These are phyloP conservation scores for Osmanthus fragrans DNA, from an alignment of 257 asterid species.

Conservation along the genomic window DNA sequence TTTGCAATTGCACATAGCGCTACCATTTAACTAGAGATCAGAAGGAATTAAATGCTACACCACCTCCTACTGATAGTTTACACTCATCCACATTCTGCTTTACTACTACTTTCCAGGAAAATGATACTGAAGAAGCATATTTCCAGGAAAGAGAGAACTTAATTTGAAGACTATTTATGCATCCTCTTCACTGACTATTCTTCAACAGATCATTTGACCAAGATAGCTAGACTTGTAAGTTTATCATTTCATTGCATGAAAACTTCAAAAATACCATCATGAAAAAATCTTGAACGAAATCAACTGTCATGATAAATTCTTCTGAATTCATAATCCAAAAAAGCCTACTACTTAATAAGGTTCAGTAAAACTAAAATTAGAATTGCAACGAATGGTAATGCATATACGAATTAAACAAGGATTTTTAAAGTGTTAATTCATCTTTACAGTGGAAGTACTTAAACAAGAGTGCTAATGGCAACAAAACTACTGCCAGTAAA, in stretches of 20 bases:
- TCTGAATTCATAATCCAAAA: background rate
- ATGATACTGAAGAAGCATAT: background rate
- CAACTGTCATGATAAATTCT: background rate
- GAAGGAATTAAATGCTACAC: background rate
- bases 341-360: background rate
- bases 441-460: background rate
- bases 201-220: background rate
- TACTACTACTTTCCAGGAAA: background rate
- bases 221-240: background rate
- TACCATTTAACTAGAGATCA: background rate
- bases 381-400: background rate
- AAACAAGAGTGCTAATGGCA: background rate
- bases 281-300: background rate
- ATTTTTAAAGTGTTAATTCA: background rate
- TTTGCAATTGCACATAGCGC: conserved; percentile 4
- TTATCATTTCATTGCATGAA: background rate
- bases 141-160: background rate
- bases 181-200: background rate
- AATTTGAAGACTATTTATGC: background rate
- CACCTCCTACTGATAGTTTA: background rate
- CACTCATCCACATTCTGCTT: background rate
- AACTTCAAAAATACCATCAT: background rate
- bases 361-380: background rate
- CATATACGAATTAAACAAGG: background rate
- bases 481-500: background rate